Base-by-base conservation (phyloP, 2,329 filamentous ascomycete genomes). In the Didymella sp. region DNA sequence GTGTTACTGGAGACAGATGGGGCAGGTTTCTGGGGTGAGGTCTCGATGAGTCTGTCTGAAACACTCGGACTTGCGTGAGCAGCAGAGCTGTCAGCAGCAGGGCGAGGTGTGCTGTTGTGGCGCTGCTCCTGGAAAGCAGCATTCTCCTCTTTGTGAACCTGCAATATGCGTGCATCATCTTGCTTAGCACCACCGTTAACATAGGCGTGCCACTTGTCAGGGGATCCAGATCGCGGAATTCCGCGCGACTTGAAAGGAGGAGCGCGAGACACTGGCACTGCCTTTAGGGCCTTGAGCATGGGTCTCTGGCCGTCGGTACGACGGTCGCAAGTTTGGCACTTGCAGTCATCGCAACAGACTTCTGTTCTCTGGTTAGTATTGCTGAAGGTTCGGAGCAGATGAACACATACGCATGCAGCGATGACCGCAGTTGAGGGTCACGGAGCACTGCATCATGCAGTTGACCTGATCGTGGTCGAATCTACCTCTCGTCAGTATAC, bases 391-490 rank as follows among this genome's bases (percentile, higher is more conserved):
- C 6, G 24, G 2, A 3, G 5, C 25, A 15, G 1, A 15, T 8
- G 37, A 2, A 9, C 1, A 51, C 64, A 1, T 60, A 65, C 64
- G 56, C n/a, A 56, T 37, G 27, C 74, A 76, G 11, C 55, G 59
- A 59, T 75, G 74, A 5, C 68, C 67, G 50, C 74, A 76, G 1
- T 48, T 24, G 9, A 57, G 21, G 5, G 25, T 17, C 0, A 8
- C 24, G 0, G 53, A 54, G 47, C 68, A 73, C 43, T 64, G 63
- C 59, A 74, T 70, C 19, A 62, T 72, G 49, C 73, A 76, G n/a
- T 73, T 73, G 40, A 76, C 68, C 7, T 48, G 56, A 1, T 63
- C 55, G 24, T 68, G 68, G 7, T 63, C 64, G 40, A 76, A 76
- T 0, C 69, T 69, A 5, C 5, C 1, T 9, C 21, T 4, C 22